phyloP scores from a whole-genome alignment of 352 stramenopile genomes.

The Globisporangium rhizosaccharum region DNA sequence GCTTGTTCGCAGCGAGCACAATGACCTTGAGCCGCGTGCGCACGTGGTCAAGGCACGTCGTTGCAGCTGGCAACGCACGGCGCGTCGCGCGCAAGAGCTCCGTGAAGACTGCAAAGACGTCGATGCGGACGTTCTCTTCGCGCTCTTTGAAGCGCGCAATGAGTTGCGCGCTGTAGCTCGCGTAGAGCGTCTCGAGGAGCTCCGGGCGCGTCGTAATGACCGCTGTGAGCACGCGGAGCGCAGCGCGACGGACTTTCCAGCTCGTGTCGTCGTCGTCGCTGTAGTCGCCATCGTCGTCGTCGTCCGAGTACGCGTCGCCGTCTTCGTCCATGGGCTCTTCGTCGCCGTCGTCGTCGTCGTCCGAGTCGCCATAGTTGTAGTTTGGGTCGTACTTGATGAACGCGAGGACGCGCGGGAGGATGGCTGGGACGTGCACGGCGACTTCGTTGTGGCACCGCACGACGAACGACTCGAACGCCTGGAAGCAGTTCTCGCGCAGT shows the following conservation, averaged over 20 bases:
- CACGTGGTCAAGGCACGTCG: slow-evolving; percentile 43
- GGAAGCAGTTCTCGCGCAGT: slow-evolving; percentile 97
- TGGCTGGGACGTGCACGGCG: slow-evolving; percentile 90
- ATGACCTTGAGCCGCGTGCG: slow-evolving; percentile 69
- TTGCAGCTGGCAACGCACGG: slow-evolving; percentile 34
- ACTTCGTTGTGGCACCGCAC: slow-evolving; percentile 95
- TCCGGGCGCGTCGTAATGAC: slow-evolving; percentile 89
- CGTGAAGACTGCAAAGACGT: slow-evolving; percentile 94
- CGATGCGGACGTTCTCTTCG: slow-evolving; percentile 98
- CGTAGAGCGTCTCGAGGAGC: slow-evolving; percentile 81
- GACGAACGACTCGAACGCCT: slow-evolving; percentile 97
- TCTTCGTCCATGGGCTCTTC: slow-evolving; percentile 85
- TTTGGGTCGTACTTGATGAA: slow-evolving; percentile 99
- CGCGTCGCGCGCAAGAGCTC: slow-evolving; percentile 83
- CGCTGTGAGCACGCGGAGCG: slow-evolving; percentile 89
- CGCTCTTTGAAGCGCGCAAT: slow-evolving; percentile 94
- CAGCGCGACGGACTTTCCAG: slow-evolving; percentile 96
- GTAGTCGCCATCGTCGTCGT: slow-evolving; percentile 87
- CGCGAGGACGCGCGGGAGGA: slow-evolving; percentile 85
- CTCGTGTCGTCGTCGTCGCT: slow-evolving; percentile 93
- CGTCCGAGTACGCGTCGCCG: slow-evolving; percentile 72
- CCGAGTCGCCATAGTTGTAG: slow-evolving; percentile 96
- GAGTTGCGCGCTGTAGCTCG: slow-evolving; percentile 73
- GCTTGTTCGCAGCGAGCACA: slow-evolving; percentile 68
- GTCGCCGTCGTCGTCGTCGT: slow-evolving; percentile 89